Base-by-base conservation (phyloP, 2,329 filamentous ascomycete species). In the Thielaviopsis musarum region DNA sequence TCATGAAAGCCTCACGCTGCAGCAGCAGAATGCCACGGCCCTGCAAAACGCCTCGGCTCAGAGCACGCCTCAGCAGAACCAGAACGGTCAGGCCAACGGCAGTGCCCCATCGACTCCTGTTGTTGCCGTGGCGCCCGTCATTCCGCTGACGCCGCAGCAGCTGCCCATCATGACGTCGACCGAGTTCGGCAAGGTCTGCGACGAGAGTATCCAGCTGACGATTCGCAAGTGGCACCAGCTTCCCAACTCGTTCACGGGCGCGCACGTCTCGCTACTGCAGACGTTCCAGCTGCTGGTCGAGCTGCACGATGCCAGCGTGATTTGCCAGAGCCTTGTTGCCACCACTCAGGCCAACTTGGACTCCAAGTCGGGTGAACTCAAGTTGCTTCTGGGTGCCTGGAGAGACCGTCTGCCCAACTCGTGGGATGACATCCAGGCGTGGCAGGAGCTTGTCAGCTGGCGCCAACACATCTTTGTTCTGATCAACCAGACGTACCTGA, bases 361-460 rank as follows among this genome's bases (percentile, higher is more conserved):
- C 66, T 82, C 84, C 64, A 98, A 98, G 72, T 96, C 91, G 21
- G 88, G 91, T 60, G 94, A 99, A 73, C 79, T 98, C 2, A 98
- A 98, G 73, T 74, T 98, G 57, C 81, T 97, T 3, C 79, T 98
- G 5, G 89, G 89, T 59, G 93, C 91, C 7, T 99, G 93, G 93
- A 84, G 93, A 61, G 93, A 99, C 69, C 82, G 93, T 55, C 75
- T 98, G 57, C 93, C 93, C 1, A 99, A 99, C 68, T 87, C 95
- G 3, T 99, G 93, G 93, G 93, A 99, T 69, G 93, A 99, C 70
- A 98, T 99, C 70, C 95, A 94, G 64, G 89, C 93, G 48, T 99
- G 93, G 93, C 93, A 98, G 70, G 94, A 98, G 69, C 76, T 99
- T 49, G 93, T 99, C n/a, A 98, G 93, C 1, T 99, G 93, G 93